phyloP scores from a whole-genome alignment of 1,139 yeast species.

The Geotrichum histeridarum region DNA sequence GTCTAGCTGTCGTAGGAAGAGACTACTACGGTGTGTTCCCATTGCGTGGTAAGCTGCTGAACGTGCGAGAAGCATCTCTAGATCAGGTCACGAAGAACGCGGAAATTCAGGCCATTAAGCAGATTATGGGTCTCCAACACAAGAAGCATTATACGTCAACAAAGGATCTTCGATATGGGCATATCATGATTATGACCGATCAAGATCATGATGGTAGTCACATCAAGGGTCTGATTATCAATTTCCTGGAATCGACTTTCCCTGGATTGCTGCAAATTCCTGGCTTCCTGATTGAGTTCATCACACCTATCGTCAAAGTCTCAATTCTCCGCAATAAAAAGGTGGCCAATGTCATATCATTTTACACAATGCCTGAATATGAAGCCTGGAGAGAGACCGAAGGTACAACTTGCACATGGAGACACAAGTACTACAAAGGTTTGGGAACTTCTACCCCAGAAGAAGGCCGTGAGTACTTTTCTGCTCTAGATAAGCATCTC shows the following conservation, averaged over 20 bases:
- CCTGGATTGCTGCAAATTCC: conserved; percentile 91
- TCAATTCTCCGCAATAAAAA: conserved; percentile 65
- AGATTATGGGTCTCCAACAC: conserved; percentile 93
- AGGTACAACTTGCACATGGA: conserved; percentile 74
- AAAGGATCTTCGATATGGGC: conserved; percentile 83
- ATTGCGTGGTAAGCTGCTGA: conserved; percentile 85
- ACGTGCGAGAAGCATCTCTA: conserved; percentile 93
- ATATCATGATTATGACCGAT: conserved; percentile 98
- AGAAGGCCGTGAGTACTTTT: conserved; percentile 87
- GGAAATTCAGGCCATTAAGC: conserved; percentile 91
- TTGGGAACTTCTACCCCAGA: conserved; percentile 84
- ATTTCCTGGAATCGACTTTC: conserved; percentile 87
- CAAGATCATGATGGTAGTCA: conserved; percentile 99
- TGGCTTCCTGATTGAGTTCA: conserved; percentile 87
- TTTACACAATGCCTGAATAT: conserved; percentile 94
- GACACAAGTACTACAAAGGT: conserved; percentile 96
- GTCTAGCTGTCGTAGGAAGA: conserved; percentile 91
- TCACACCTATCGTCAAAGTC: conserved; percentile 94
- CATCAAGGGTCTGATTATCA: conserved; percentile 91
- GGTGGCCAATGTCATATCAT: conserved; percentile 54
- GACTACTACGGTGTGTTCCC: conserved; percentile 96
- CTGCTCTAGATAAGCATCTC: conserved; percentile 78
- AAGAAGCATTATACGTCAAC: conserved; percentile 75
- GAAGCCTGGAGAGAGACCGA: conserved; percentile 88
- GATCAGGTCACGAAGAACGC: conserved; percentile 90